Percentiles rank a stretch among this genome's conserved stretches.
phyloP scores from a whole-genome alignment of 2,329 filamentous ascomycete genomes.

The Penicillium sp. region DNA sequence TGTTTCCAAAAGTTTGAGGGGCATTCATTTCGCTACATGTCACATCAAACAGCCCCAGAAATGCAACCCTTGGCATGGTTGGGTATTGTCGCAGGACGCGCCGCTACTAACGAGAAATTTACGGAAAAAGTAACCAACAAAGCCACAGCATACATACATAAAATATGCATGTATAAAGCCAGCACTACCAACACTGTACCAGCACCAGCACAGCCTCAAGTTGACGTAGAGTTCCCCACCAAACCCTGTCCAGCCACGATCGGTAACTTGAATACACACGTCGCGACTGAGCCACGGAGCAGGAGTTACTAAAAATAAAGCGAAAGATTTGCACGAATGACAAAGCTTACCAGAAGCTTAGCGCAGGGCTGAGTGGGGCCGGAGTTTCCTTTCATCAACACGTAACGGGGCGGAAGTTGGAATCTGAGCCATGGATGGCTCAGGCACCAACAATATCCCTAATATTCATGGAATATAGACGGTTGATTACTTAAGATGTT shows the following conservation, averaged over 20 bases:
- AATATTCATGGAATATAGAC: neutral
- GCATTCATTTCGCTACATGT: too few relatives aligned
- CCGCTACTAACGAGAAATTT: too few relatives aligned
- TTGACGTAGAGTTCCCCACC: neutral
- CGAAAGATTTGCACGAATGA: slow-evolving; percentile 6
- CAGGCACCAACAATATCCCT: too few relatives aligned
- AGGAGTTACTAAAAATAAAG: slow-evolving; percentile 2
- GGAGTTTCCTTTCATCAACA: neutral
- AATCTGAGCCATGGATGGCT: too few relatives aligned
- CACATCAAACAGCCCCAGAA: too few relatives aligned
- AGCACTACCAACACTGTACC: too few relatives aligned
- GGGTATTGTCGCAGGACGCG: too few relatives aligned
- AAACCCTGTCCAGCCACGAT: neutral
- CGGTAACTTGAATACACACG: neutral
- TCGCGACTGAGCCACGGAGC: neutral
- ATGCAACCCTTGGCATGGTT: too few relatives aligned
- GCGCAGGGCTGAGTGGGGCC: slow-evolving; percentile 5
- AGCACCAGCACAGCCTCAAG: neutral
- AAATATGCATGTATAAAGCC: neutral
- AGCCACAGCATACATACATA: neutral
- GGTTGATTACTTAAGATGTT: neutral
- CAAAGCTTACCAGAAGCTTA: slow-evolving; percentile 21
- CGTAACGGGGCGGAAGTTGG: too few relatives aligned
- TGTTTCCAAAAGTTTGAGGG: too few relatives aligned
- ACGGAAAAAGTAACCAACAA: too few relatives aligned